Evolutionary conservation across 257 asterid species (phyloP), one percentile per base, ranked within the genome.

Genomic region (Ligustrum vulgare): DNA sequence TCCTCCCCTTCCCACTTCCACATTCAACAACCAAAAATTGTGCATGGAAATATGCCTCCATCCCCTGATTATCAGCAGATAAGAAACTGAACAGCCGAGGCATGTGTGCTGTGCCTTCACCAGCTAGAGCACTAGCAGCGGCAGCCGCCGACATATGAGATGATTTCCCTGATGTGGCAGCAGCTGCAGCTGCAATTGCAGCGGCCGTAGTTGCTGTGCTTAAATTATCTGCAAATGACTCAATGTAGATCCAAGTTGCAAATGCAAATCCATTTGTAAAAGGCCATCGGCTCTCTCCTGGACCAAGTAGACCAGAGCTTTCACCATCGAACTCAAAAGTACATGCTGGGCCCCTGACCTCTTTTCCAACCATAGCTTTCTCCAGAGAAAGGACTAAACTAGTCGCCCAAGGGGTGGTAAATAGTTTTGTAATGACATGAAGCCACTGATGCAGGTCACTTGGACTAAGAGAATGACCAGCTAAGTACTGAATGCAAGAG

Each of bases 121-220:
- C 99, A 81, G 99, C 98, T 75, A 94, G 88, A 49, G 99, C 99
- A 86, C 96, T 89, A 78, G 99, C 99, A 72, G 99, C 98, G 37
- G 99, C 99, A 47, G 99, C 99, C 72, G 98, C 99, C 60, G 99
- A 92, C 97, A 94, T 91, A 49, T 94, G 97, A 78, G 99, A 94
- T 78, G 97, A 90, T 83, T 91, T 91, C 58, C 99, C 98, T 67
- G 99, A 91, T 63, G 95, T 92, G 75, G 99, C 98, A 67, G 97
- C 98, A 20, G 99, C 98, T 67, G 99, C 98, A 83, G 94, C 94
- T 67, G 99, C 99, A 87, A 94, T 94, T 69, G 98, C 99, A 70
- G 98, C 98, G 71, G 98, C 98, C 79, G 98, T 92, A 77, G 97
- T 92, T 73, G 98, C 99, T 35, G 98, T 94, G 76, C 96, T 92